phyloP scores from a whole-genome alignment of 352 stramenopile species.

The Globisporangium spinosum region DNA sequence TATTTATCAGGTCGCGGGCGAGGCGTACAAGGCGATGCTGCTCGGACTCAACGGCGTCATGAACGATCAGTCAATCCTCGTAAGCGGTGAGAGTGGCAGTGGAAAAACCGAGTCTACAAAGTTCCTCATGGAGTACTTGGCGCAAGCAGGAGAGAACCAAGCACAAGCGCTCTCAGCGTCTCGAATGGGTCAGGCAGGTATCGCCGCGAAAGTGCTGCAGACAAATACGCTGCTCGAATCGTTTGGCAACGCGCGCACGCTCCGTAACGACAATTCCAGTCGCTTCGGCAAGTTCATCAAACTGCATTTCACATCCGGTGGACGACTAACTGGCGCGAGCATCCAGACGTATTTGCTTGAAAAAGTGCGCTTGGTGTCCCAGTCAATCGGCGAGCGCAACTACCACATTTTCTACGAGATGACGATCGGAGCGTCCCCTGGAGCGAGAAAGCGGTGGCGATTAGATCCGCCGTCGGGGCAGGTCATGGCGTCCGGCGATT shows the following conservation, averaged over 20 bases:
- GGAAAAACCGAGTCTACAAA: conserved; percentile 90
- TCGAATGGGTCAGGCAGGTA: conserved; percentile 28
- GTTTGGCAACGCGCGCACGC: conserved; percentile 86
- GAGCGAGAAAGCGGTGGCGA: conserved; percentile 52
- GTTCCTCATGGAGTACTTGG: conserved; percentile 87
- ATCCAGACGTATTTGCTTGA: conserved; percentile 94
- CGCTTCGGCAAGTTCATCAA: conserved; percentile 93
- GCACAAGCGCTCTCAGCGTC: conserved; percentile 42
- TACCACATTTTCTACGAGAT: conserved; percentile 90
- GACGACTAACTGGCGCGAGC: conserved; percentile 71
- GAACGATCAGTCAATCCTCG: conserved; percentile 79
- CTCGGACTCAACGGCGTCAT: conserved; percentile 51
- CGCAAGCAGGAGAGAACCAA: conserved; percentile 73
- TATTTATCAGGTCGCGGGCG: conserved; percentile 81
- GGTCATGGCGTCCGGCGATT: conserved; percentile 37
- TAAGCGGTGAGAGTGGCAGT: conserved; percentile 82
- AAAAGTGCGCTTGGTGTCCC: conserved; percentile 88
- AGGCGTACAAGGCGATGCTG: conserved; percentile 82
- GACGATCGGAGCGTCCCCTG: conserved; percentile 47
- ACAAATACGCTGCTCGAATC: conserved; percentile 89
- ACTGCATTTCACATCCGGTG: conserved; percentile 77
- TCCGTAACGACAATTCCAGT: conserved; percentile 90
- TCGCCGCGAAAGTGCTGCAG: conserved; percentile 88
- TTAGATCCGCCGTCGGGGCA: conserved; percentile 48
- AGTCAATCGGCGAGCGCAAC: conserved; percentile 78